Evolutionary conservation across 768 basidiomycete genomes (phyloP).

Genomic region (Fomitopsis serialis): DNA sequence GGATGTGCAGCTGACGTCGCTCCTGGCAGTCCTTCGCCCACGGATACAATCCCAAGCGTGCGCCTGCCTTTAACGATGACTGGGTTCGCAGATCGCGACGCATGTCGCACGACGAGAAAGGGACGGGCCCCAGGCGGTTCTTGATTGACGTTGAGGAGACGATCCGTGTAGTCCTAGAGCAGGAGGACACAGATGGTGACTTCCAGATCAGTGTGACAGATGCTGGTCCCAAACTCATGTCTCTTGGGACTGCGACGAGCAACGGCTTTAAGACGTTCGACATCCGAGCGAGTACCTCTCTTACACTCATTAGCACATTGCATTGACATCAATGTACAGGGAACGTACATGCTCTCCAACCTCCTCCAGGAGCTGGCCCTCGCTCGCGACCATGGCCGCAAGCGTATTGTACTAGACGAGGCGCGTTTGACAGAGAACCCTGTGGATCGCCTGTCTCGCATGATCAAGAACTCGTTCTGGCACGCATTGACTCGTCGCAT

Average conservation of each 20-base stretch:
- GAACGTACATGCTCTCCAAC: conserved; percentile 99
- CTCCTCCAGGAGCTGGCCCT: conserved; percentile 97
- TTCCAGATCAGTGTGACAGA: conserved; percentile 96
- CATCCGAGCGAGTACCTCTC: conserved; percentile 58
- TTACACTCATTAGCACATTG: background rate
- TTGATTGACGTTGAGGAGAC: conserved; percentile 98
- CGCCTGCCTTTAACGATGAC: conserved; percentile 74
- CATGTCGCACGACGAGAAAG: conserved; percentile 92
- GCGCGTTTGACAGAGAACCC: conserved; percentile 97
- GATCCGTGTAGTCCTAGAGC: conserved; percentile 91
- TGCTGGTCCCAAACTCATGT: conserved; percentile 93
- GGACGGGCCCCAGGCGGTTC: conserved; percentile 79
- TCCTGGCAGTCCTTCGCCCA: conserved; percentile 16
- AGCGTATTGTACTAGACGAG: conserved; percentile 98
- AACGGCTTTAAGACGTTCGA: conserved; percentile 99
- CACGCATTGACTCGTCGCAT: conserved; percentile 94
- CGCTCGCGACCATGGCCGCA: conserved; percentile 90
- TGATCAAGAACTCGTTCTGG: conserved; percentile 99
- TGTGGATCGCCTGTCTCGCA: conserved; percentile 91
- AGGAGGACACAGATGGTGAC: conserved; percentile 96
- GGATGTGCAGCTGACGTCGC: conserved; percentile 9
- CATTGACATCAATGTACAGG: conserved; percentile 38
- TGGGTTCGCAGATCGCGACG: conserved; percentile 68
- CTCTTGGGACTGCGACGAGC: conserved; percentile 92
- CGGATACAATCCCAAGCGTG: conserved; percentile 58